Base-by-base conservation (phyloP, 2,329 filamentous ascomycete genomes). In the Lasiodiplodia sp. region DNA sequence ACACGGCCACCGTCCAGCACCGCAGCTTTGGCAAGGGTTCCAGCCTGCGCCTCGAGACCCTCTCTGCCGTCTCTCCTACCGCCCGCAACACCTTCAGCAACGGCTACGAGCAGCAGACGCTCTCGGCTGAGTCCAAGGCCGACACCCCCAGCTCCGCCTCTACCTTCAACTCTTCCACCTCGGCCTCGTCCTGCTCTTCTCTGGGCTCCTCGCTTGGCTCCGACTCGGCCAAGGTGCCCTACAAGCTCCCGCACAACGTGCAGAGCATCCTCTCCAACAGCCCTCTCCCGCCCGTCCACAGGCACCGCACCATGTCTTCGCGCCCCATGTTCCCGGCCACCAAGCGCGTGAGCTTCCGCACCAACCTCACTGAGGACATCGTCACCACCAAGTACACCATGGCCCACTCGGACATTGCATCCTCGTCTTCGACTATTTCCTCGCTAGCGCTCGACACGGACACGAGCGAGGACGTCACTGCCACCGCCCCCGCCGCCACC, bases 81-180 rank as follows among this genome's bases (percentile, higher is more conserved):
- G 80, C 84, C 52, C 82, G 85, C 73, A 90, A 90, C 76, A 90
- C 88, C 64, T 88, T 88, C 74, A 84, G 81, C 72, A 90, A 90
- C 78, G 84, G 86, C 63, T 88, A 87, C 72, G 83, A 87, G 72
- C 53, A 55, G 49, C 31, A 52, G 37, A 10, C 62, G 16, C 25
- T 21, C 18, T 63, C 70, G 0, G 63, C 70, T 70, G 71, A 75
- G 21, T 72, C 75, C n/a, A 79, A 78, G 47, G 75, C 77, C 52
- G 79, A 78, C 12, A 80, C 78, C 2, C 74, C 78, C n/a, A 74
- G 73, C 16, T 80, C 81, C 11, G 75, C 78, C 4, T 78, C 80
- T 60, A 80, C 79, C 47, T 78, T 79, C 18, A 80, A 80, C 60
- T 79, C 77, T 52, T 78, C 77, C 28, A 70, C 67, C 21, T 73